phyloP scores from a whole-genome alignment of 495 filamentous ascomycete genomes.

The Aspergillus haitiensis region DNA sequence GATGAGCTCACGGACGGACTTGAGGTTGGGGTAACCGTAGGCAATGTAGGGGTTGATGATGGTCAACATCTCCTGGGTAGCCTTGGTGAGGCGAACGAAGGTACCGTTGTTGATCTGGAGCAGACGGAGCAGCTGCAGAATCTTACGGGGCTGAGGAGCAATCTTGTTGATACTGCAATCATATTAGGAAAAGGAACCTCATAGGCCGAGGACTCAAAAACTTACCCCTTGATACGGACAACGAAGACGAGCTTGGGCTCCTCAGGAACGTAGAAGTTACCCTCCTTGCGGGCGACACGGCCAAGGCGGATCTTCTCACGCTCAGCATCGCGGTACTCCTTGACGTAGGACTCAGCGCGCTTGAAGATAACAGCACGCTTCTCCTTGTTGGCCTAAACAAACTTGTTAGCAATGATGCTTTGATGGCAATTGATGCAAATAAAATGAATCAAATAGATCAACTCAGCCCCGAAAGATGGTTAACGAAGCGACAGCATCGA shows the following conservation, averaged over 20 bases:
- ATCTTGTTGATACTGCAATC: conserved; percentile 97
- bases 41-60: conserved; percentile 97
- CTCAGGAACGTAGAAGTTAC: conserved; percentile 87
- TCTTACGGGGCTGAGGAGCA: conserved; percentile 99
- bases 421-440: conserved; percentile 21
- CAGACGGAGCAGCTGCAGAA: conserved; percentile 96
- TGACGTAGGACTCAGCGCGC: conserved; percentile 98
- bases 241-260: conserved; percentile 98
- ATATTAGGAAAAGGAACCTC: conserved; percentile 25
- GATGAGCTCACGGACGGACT: conserved; percentile 96
- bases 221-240: conserved; percentile 95
- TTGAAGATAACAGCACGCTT: conserved; percentile 99
- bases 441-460: conserved; percentile 29
- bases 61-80: conserved; percentile 96
- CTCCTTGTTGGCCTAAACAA: conserved; percentile 82
- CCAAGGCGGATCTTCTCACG: conserved; percentile 94
- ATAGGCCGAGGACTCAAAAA: conserved; percentile 7
- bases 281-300: conserved; percentile 85
- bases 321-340: conserved; percentile 98
- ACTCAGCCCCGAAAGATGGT: conserved; percentile 99
- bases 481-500: conserved; percentile 97
- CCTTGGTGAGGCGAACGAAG: conserved; percentile 97
- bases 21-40: conserved; percentile 98
- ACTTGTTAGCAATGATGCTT: conserved; percentile 42
- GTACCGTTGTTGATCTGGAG: conserved; percentile 99